Conservation (phyloP, 768 basidiomycete genomes). For the Tubosaeta sp. region DNA sequence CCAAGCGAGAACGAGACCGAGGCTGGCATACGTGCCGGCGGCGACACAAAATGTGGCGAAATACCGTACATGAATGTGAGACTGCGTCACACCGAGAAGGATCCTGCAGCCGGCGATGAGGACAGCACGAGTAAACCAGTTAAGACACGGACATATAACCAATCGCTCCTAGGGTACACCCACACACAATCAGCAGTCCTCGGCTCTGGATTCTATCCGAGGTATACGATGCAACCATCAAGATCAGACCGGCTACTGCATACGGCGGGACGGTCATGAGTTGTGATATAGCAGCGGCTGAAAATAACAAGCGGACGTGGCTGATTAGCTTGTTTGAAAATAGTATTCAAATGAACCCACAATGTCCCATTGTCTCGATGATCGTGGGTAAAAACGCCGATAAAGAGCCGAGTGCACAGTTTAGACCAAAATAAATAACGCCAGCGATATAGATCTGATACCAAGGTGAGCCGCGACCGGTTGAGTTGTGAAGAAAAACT, state of each 20-base stretch:
- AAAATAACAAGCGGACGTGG: background rate
- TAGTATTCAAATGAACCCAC: conserved; percentile 25
- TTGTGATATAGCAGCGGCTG: conserved; percentile 43
- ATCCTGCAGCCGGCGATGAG: conserved; percentile 18
- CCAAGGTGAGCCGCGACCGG: conserved; percentile 3
- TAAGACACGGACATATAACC: conserved; percentile 38
- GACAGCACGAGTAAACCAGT: background rate
- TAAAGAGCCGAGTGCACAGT: conserved; percentile 45
- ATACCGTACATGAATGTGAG: conserved; percentile 36
- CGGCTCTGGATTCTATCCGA: conserved; percentile 45
- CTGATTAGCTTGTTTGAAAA: background rate
- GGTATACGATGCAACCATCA: conserved; percentile 34
- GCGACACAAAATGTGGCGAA: conserved; percentile 45
- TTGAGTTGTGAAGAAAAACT: background rate
- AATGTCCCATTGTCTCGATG: conserved; percentile 46
- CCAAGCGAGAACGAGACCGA: conserved; percentile 46
- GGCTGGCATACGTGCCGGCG: conserved; percentile 41
- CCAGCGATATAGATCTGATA: conserved; percentile 42
- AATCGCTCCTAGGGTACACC: conserved; percentile 32
- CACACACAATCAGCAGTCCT: conserved; percentile 32
- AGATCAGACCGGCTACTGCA: conserved; percentile 37
- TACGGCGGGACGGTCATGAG: conserved; percentile 54
- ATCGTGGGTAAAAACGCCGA: conserved; percentile 55
- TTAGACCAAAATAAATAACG: conserved; percentile 45
- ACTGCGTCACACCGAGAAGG: conserved; percentile 31